A percentile compares a stretch with the other conserved stretches of the same genome.
These are phyloP conservation scores for Dactylellina drechsleri DNA, from an alignment of 2,329 filamentous ascomycete species.

Conservation along the genomic window DNA sequence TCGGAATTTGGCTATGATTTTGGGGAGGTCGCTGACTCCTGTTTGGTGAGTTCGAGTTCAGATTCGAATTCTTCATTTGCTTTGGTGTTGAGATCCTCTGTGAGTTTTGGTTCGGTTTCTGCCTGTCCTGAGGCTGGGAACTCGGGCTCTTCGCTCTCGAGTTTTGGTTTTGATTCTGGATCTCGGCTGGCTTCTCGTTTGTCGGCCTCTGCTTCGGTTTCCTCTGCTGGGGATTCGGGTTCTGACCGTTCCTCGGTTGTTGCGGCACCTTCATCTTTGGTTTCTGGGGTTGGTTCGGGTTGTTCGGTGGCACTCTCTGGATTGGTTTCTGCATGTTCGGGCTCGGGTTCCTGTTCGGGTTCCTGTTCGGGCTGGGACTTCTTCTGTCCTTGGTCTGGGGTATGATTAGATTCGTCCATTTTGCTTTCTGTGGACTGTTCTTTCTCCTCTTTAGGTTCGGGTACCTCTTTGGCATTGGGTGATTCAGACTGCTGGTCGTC, in stretches of 20 bases:
- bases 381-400: conserved; percentile 52
- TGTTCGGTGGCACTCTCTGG: conserved; percentile 20
- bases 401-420: conserved; percentile 56
- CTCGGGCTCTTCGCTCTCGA: conserved; percentile 5
- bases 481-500: conserved; percentile 57
- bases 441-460: conserved; percentile 58
- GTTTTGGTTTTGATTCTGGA: conserved; percentile 26
- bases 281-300: conserved; percentile 31
- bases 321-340: conserved; percentile 35
- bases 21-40: conserved; percentile 29
- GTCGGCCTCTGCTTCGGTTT: conserved; percentile 28
- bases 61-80: conserved; percentile 16
- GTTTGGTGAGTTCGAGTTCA: conserved; percentile 28
- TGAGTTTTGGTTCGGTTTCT: conserved; percentile 32
- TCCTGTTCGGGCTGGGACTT: conserved; percentile 34
- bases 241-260: conserved; percentile 25
- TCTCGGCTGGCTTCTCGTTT: conserved; percentile 16
- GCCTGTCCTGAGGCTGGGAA: conserved; percentile 19
- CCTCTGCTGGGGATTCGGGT: conserved; percentile 34
- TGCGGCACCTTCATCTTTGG: conserved; percentile 30
- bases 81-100: conserved; percentile 12
- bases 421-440: conserved; percentile 55
- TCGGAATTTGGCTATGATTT: conserved; percentile 31
- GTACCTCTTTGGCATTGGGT: conserved; percentile 57
- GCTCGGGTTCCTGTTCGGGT: conserved; percentile 33